Percentiles rank a stretch among this genome's conserved stretches.
Conservation (phyloP, 352 stramenopile species). For the Blastocystis sp. region DNA sequence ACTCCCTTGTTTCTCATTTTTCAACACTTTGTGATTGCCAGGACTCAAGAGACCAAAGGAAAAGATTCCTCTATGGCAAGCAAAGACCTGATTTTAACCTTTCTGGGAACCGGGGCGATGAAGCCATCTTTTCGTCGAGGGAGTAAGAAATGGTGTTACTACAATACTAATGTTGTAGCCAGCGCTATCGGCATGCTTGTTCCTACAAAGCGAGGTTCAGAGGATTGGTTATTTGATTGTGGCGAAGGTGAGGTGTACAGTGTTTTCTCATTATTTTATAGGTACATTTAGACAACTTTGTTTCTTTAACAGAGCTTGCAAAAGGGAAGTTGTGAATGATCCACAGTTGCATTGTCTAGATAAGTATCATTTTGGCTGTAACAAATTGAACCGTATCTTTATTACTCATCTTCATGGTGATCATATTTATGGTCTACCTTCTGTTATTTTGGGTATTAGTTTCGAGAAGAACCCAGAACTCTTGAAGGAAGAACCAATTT, state of each 20-base stretch:
- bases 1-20: no score
- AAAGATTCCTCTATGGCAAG: slow-evolving; percentile 3
- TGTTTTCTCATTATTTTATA: neutral
- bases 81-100: slow-evolving; percentile 30
- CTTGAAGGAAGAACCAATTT: neutral
- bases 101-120: slow-evolving; percentile 37
- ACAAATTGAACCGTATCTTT: slow-evolving; percentile 46
- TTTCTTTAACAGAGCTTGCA: neutral
- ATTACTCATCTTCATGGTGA: slow-evolving; percentile 42
- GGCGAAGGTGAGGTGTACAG: neutral
- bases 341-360: neutral
- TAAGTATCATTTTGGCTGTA: neutral
- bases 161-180: neutral
- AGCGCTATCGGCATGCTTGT: neutral
- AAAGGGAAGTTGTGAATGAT: neutral
- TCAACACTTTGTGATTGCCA: no score
- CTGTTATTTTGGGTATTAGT: slow-evolving; percentile 3
- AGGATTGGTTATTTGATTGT: slow-evolving; percentile 55
- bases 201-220: neutral
- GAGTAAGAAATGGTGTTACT: neutral
- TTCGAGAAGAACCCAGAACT: slow-evolving; percentile 1
- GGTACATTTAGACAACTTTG: slow-evolving; percentile 29
- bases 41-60: no score
- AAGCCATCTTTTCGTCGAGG: slow-evolving; percentile 22
- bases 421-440: slow-evolving; percentile 38